Base-by-base conservation (phyloP, 163 green algal genomes). In the Scenedesmus sp. region DNA sequence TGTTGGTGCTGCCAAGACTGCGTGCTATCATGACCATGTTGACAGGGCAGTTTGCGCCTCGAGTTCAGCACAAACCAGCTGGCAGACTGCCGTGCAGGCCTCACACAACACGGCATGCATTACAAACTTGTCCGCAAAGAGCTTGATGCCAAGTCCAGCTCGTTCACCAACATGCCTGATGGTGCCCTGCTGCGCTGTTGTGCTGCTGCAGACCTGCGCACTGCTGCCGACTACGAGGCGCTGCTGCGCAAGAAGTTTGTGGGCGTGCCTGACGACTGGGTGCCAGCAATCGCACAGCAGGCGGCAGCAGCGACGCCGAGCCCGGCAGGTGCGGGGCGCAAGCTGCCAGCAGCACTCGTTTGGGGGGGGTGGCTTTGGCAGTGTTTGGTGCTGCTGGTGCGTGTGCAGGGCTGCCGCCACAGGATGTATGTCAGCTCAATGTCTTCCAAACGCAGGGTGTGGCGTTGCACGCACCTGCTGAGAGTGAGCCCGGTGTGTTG, bases 261-360 rank as follows among this genome's bases (percentile, higher is more conserved):
- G 55, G 94, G 90, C 56, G 74, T 96, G 4, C 94, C 94, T 12
- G 83, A 90, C 3, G 79, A 93, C 20, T 96, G 94, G 94, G 54
- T 94, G n/a, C 46, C 94, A 10, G 10, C 16, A 2, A 88, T 93
- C 8, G 94, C 94, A 13, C 18, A 64, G 23, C 94, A 96, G 91
- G 64, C 90, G 26, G 70, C 77, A 7, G 73, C 74, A 9, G 88
- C 66, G 18, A 84, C 77, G 12, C 64, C 93, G 34, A 92, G 59
- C 84, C 92, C 93, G n/a, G 93, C 89, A 82, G 92, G 88, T 94
- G 10, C 4, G 55, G 23, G 7, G 7, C 54, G 34, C 59, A 62
- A 74, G 52, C 52, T 55, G 52, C 26, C 76, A 59, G 34, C 18
- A 84, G 76, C 34, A 84, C 13, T 8, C n/a, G 76, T 70, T 6